A percentile compares a stretch with the other conserved stretches of the same genome.
Evolutionary conservation across 495 filamentous ascomycete genomes (phyloP).

Genomic region (Annulohypoxylon moriforme): DNA sequence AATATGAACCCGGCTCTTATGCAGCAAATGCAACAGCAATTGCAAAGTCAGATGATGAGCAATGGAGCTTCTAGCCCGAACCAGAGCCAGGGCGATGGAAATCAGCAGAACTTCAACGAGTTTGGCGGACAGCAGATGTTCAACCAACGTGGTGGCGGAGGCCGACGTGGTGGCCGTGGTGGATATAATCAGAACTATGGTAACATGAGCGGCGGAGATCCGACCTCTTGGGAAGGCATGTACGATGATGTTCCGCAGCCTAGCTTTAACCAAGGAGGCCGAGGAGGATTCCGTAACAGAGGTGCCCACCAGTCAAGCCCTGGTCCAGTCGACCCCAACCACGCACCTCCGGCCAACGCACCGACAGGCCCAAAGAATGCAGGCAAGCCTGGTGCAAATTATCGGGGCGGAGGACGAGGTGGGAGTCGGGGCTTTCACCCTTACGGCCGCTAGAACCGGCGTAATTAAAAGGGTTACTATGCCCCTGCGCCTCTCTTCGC

Average conservation of each 20-base stretch:
- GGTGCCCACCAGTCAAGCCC: conserved; percentile 53
- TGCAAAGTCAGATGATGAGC: conserved; percentile 71
- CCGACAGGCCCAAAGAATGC: conserved; percentile 97
- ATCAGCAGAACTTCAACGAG: conserved; percentile 57
- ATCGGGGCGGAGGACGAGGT: conserved; percentile 91
- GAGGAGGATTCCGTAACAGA: conserved; percentile 58
- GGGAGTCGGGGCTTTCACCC: conserved; percentile 82
- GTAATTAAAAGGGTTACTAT: background rate
- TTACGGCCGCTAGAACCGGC: conserved; percentile 61
- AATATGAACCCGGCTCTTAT: conserved; percentile 85
- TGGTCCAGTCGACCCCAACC: conserved; percentile 52
- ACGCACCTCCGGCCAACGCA: conserved; percentile 89
- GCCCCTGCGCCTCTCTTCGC: background rate
- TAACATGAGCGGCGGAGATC: conserved; percentile 50
- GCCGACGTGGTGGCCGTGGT: conserved; percentile 50
- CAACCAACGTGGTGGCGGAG: conserved; percentile 68
- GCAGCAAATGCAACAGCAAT: conserved; percentile 89
- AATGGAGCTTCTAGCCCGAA: conserved; percentile 58
- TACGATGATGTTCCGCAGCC: conserved; percentile 98
- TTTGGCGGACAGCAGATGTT: conserved; percentile 92
- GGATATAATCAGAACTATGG: conserved; percentile 45
- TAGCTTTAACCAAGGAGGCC: conserved; percentile 69
- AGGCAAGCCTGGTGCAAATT: conserved; percentile 92
- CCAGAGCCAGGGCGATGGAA: conserved; percentile 50
- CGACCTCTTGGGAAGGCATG: conserved; percentile 98